Percentiles rank a stretch among this genome's conserved stretches.
phyloP scores from a whole-genome alignment of 768 basidiomycete species.

The Boletus sensibilis region DNA sequence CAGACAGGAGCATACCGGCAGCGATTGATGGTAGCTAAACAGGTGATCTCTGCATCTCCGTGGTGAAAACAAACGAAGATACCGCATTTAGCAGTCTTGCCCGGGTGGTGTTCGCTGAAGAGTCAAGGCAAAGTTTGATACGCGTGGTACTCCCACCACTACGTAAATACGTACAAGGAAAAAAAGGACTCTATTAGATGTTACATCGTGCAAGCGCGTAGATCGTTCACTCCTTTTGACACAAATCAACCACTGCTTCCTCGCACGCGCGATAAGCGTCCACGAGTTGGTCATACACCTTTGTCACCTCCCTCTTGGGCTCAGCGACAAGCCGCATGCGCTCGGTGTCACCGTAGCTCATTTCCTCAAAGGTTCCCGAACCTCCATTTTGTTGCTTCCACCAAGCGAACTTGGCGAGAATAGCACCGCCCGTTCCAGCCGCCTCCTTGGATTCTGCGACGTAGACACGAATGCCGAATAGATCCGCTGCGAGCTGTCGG shows the following conservation, averaged over 20 bases:
- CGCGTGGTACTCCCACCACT: too few relatives aligned
- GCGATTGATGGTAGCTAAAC: background rate
- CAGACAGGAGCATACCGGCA: background rate
- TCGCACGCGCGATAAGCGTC: conserved; percentile 5
- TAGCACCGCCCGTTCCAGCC: conserved; percentile 2
- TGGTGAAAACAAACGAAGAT: conserved; percentile 8
- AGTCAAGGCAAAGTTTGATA: too few relatives aligned
- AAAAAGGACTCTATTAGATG: background rate
- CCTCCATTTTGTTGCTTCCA: conserved; percentile 3
- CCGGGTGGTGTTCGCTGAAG: background rate
- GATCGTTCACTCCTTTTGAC: background rate
- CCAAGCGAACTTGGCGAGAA: conserved; percentile 11
- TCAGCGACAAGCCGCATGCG: conserved; percentile 7
- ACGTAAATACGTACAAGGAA: background rate
- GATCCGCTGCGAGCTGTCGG: conserved; percentile 6
- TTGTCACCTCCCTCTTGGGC: background rate
- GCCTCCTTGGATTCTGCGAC: conserved; percentile 8
- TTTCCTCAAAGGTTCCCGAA: conserved; percentile 3
- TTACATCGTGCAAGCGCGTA: background rate
- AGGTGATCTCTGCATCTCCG: conserved; percentile 9
- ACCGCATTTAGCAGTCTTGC: conserved; percentile 14
- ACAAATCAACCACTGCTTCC: conserved; percentile 1
- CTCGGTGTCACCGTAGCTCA: background rate
- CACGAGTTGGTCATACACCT: conserved; percentile 3
- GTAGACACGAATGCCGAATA: conserved; percentile 5